Base-by-base conservation (phyloP, 1,284 basidiomycete genomes). In the Thecaphora thlaspeos region DNA sequence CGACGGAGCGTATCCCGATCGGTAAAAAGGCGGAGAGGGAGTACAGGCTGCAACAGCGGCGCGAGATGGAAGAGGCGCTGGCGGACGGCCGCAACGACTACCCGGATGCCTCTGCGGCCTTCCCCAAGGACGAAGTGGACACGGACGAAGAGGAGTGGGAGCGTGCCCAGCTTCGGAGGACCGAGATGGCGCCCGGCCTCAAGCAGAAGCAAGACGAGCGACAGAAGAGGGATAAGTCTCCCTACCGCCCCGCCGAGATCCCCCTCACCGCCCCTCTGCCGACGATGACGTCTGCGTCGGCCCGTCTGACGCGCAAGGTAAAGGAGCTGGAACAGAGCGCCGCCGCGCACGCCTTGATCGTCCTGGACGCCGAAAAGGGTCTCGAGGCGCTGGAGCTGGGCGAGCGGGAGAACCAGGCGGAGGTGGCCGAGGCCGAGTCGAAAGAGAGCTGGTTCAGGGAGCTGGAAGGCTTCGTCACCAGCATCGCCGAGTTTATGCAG, bases 111-210 rank as follows among this genome's bases (percentile, higher is more conserved):
- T 38, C 43, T 36, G 55, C 50, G 1, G 30, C 22, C n/a, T n/a
- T 23, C 24, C 46, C 88, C 86, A 85, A 87, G 79, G 87, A 88
- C 61, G 85, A 85, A 46, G 84, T 84, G 51, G 87, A 88, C 32
- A 88, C 89, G 48, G 87, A 88, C 48, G 84, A 86, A 50, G 83
- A 84, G 66, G 82, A 80, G 52, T 78, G 69, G 70, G 71, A 73
- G 42, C 44, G 47, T 3, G 65, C 70, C 0, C 71, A 73, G 51
- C 28, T 73, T 41, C 48, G 59, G 10, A 61, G 68, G 0, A 66
- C 65, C 32, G 64, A 58, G 45, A 42, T 36, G 15, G 18, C 41
- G 17, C 32, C 19, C 26, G 39, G 26, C 41, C 40, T 32, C 26
- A 21, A 48, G 30, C 19, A 39, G 9, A 10, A 37, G 39, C 18